Evolutionary conservation across 1,284 basidiomycete species (phyloP).

Genomic region (Boletellus deceptivus): DNA sequence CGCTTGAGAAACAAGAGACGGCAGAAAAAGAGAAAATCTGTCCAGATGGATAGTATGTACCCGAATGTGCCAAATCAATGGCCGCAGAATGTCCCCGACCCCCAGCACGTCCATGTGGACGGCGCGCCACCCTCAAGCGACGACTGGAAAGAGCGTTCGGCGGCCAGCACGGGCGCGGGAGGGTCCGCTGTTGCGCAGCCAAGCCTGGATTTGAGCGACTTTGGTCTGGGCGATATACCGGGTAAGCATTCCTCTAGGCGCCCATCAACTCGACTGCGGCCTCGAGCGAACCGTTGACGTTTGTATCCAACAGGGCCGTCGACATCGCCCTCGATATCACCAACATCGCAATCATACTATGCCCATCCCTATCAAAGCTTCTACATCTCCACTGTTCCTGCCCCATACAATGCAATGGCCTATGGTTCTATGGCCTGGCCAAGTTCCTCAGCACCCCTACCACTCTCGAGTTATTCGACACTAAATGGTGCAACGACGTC

Average conservation of each 20-base stretch:
- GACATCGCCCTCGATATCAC: constrained; percentile 39
- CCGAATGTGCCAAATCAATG: constrained; percentile 52
- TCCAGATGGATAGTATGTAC: constrained; percentile 51
- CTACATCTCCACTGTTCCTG: constrained; percentile 40
- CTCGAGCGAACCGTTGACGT: constrained; percentile 18
- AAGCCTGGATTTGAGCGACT: constrained; percentile 45
- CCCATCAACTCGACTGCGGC: constrained; percentile 17
- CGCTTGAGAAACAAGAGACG: constrained; percentile 46
- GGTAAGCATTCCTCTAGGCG: constrained; percentile 35
- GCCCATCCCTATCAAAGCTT: constrained; percentile 40
- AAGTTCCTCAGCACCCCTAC: constrained; percentile 44
- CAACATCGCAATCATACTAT: constrained; percentile 39
- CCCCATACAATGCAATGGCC: constrained; percentile 52
- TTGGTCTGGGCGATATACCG: constrained; percentile 38
- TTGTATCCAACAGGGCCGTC: constrained; percentile 25
- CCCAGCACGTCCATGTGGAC: constrained; percentile 42
- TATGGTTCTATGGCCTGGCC: constrained; percentile 51
- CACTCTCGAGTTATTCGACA: constrained; percentile 70
- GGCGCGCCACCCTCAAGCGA: constrained; percentile 35
- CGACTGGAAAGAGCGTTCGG: constrained; percentile 48
- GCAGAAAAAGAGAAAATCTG: constrained; percentile 43
- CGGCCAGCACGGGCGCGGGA: constrained; percentile 26
- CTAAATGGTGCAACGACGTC: constrained; percentile 65
- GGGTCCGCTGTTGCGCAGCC: constrained; percentile 33
- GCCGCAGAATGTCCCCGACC: constrained; percentile 44